These are phyloP conservation scores for Trichoderma citrinoviride DNA, from an alignment of 2,329 filamentous ascomycete species.

Conservation along the genomic window DNA sequence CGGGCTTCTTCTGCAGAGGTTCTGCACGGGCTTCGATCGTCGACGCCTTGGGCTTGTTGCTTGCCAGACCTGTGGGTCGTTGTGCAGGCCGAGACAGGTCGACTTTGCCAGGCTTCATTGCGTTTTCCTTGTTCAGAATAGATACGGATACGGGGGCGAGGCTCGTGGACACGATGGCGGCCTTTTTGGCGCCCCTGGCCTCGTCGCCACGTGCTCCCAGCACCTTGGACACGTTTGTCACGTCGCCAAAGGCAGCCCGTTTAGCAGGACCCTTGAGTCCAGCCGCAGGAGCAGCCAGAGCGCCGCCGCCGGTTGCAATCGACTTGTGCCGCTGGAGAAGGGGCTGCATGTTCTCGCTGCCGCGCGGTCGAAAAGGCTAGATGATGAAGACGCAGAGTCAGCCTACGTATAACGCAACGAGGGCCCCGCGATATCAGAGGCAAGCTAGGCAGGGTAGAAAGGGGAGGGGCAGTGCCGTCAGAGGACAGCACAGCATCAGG, in stretches of 20 bases:
- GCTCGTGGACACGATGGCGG: conserved; percentile 30
- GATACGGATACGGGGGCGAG: conserved; percentile 27
- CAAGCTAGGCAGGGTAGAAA: background rate
- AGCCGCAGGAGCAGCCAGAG: conserved; percentile 28
- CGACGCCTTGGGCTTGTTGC: conserved; percentile 26
- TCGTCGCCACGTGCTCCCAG: conserved; percentile 33
- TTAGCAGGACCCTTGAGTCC: conserved; percentile 55
- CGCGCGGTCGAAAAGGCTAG: conserved; percentile 42
- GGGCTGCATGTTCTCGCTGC: conserved; percentile 54
- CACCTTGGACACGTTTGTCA: conserved; percentile 65
- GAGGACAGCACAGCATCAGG: background rate
- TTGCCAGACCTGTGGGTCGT: conserved; percentile 26
- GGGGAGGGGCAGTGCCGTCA: background rate
- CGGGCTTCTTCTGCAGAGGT: conserved; percentile 29
- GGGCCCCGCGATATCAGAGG: background rate
- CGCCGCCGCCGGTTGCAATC: conserved; percentile 53
- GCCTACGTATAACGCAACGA: background rate
- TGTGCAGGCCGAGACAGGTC: conserved; percentile 41
- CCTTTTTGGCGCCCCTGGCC: conserved; percentile 38
- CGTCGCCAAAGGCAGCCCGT: conserved; percentile 76
- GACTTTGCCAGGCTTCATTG: conserved; percentile 34
- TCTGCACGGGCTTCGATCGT: conserved; percentile 30
- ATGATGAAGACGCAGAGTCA: conserved; percentile 1
- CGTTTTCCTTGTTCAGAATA: conserved; percentile 47
- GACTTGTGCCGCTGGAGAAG: conserved; percentile 78